Evolutionary conservation across 2,329 filamentous ascomycete species (phyloP).

Genomic region (Leptographium lundbergii): DNA sequence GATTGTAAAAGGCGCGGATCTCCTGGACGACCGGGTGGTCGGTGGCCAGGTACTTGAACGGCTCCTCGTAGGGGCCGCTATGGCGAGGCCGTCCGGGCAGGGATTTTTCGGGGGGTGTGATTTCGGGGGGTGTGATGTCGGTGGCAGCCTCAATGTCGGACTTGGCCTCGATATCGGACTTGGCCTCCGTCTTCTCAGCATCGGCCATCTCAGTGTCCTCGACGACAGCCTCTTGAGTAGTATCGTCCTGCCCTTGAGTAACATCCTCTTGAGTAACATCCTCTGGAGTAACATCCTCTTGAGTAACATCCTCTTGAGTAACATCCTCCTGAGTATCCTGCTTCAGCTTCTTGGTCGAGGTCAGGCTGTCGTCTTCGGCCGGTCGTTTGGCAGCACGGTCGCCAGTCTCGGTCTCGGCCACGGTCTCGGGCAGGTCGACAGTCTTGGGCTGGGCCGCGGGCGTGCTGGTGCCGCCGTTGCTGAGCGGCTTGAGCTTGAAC

Average conservation of each 20-base stretch:
- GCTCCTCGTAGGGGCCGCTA: conserved; percentile 59
- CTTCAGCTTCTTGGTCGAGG: conserved; percentile 3
- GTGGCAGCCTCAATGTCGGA: too few relatives aligned
- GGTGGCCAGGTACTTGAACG: conserved; percentile 77
- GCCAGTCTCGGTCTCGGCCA: conserved; percentile 6
- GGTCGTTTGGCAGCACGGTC: background rate
- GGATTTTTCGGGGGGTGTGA: too few relatives aligned
- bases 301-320: background rate
- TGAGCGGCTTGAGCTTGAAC: conserved; percentile 58
- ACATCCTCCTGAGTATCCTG: background rate
- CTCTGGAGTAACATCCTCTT: background rate
- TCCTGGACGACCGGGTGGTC: conserved; percentile 63
- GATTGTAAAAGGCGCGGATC: conserved; percentile 74
- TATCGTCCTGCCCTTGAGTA: too few relatives aligned
- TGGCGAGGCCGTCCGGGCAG: background rate
- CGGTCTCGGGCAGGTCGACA: conserved; percentile 13
- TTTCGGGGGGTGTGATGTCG: too few relatives aligned
- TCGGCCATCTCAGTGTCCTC: background rate
- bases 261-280: background rate
- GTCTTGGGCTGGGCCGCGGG: conserved; percentile 17
- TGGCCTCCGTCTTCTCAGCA: background rate
- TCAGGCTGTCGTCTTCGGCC: background rate
- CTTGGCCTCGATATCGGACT: background rate
- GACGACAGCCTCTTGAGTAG: background rate
- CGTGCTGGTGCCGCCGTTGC: background rate